Conservation (phyloP, 2,329 filamentous ascomycete genomes). For the Botrytis pseudocinerea region DNA sequence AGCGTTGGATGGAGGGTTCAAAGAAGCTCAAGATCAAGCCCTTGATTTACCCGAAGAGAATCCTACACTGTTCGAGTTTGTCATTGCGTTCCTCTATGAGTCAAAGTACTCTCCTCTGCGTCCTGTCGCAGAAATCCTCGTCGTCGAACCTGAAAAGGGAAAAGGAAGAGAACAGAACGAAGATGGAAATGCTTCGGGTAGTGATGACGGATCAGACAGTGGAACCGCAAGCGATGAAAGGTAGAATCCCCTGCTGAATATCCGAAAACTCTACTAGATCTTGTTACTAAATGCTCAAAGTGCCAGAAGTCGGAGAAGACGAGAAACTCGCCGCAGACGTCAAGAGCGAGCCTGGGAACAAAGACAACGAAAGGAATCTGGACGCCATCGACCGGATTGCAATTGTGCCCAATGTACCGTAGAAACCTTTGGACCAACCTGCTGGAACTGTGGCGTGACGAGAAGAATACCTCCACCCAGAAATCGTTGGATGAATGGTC, state of each 20-base stretch:
- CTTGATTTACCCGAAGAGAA: slow-evolving; percentile 54
- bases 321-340: slow-evolving; percentile 42
- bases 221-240: slow-evolving; percentile 44
- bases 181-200: slow-evolving; percentile 32
- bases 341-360: slow-evolving; percentile 44
- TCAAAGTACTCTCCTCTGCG: slow-evolving; percentile 49
- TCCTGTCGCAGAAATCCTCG: slow-evolving; percentile 42
- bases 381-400: slow-evolving; percentile 49
- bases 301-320: slow-evolving; percentile 40
- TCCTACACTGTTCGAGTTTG: slow-evolving; percentile 52
- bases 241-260: slow-evolving; percentile 24
- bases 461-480: slow-evolving; percentile 37
- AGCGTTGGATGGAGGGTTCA: slow-evolving; percentile 51
- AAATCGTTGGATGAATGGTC: slow-evolving; percentile 30
- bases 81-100: slow-evolving; percentile 54
- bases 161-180: slow-evolving; percentile 48
- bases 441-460: slow-evolving; percentile 46
- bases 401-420: slow-evolving; percentile 46
- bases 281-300: slow-evolving; percentile 28
- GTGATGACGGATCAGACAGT: slow-evolving; percentile 41
- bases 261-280: neutral
- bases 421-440: slow-evolving; percentile 42
- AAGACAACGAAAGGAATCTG: slow-evolving; percentile 47
- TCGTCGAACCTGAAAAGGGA: slow-evolving; percentile 41
- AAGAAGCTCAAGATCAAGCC: slow-evolving; percentile 48